These are phyloP conservation scores for Euphorbia schlechtendalii DNA, from an alignment of 441 rosid genomes.

Conservation along the genomic window DNA sequence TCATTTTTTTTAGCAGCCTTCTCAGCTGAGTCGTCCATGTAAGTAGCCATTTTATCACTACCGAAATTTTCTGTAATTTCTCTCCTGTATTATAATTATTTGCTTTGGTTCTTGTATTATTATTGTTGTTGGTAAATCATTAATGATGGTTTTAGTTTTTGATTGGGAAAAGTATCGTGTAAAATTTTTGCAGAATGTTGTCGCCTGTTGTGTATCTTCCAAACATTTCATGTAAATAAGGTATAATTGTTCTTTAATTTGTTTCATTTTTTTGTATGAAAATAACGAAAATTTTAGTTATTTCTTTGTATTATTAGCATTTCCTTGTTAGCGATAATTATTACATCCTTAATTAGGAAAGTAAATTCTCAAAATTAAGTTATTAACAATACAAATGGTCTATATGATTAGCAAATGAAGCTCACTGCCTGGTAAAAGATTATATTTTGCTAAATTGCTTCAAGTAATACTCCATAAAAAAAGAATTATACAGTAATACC, in stretches of 20 bases:
- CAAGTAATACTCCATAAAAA: too few relatives aligned
- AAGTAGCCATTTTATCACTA: constrained; percentile 20
- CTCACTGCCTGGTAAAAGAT: too few relatives aligned
- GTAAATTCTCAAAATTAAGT: too few relatives aligned
- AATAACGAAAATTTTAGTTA: too few relatives aligned
- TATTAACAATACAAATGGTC: too few relatives aligned
- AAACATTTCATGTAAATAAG: constrained; percentile 10
- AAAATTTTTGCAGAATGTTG: constrained; percentile 11
- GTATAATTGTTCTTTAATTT: not conserved
- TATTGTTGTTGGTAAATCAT: not conserved
- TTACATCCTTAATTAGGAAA: too few relatives aligned
- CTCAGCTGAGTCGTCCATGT: constrained; percentile 27
- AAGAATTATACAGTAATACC: too few relatives aligned
- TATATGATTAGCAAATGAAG: too few relatives aligned
- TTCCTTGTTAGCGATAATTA: too few relatives aligned
- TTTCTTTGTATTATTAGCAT: too few relatives aligned
- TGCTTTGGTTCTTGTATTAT: constrained; percentile 5
- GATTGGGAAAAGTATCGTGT: constrained; percentile 15
- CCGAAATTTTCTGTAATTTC: not conserved
- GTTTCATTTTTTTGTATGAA: too few relatives aligned
- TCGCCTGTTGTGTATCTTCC: not conserved
- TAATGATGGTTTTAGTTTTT: constrained; percentile 2
- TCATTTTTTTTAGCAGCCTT: constrained; percentile 30
- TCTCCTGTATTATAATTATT: not conserved
- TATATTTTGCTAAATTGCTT: too few relatives aligned